These are phyloP conservation scores for Ramaria rubella DNA, from an alignment of 768 basidiomycete genomes.

Conservation along the genomic window DNA sequence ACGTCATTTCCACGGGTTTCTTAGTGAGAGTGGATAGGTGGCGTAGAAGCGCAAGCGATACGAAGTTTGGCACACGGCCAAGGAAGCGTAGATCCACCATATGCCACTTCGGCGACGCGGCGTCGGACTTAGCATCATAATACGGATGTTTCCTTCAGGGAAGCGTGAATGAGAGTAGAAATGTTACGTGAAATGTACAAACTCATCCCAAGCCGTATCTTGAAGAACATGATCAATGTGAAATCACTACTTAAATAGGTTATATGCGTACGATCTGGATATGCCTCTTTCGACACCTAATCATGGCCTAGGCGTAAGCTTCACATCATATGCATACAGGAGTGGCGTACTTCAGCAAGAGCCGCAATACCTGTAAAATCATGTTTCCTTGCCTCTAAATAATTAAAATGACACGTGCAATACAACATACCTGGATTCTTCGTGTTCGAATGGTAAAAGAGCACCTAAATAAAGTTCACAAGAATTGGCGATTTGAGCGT, in stretches of 20 bases:
- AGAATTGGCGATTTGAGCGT: not conserved
- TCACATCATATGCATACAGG: not conserved
- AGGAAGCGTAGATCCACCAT: slow-evolving; percentile 81
- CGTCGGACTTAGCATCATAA: slow-evolving; percentile 71
- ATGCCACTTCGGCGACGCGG: slow-evolving; percentile 78
- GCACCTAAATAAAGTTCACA: slow-evolving; percentile 38
- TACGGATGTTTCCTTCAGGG: slow-evolving; percentile 64
- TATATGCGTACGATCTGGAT: slow-evolving; percentile 72
- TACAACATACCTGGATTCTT: slow-evolving; percentile 59
- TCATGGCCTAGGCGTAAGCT: not conserved
- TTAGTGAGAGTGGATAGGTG: slow-evolving; percentile 42
- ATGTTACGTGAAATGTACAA: slow-evolving; percentile 23
- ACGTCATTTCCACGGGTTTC: slow-evolving; percentile 51
- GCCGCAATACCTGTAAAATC: slow-evolving; percentile 59
- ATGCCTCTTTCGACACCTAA: slow-evolving; percentile 75
- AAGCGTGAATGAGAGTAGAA: slow-evolving; percentile 13
- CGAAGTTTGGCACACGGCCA: slow-evolving; percentile 59
- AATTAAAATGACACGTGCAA: slow-evolving; percentile 12
- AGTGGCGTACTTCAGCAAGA: slow-evolving; percentile 62
- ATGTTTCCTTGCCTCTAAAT: not conserved
- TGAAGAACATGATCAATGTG: slow-evolving; percentile 7
- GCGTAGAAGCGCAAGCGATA: slow-evolving; percentile 71
- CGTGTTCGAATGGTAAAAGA: slow-evolving; percentile 87
- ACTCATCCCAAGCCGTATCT: slow-evolving; percentile 93
- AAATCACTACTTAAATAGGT: slow-evolving; percentile 7